phyloP scores from a whole-genome alignment of 176 grass and related monocot species.

The Ampelocalamus luodianensis region DNA sequence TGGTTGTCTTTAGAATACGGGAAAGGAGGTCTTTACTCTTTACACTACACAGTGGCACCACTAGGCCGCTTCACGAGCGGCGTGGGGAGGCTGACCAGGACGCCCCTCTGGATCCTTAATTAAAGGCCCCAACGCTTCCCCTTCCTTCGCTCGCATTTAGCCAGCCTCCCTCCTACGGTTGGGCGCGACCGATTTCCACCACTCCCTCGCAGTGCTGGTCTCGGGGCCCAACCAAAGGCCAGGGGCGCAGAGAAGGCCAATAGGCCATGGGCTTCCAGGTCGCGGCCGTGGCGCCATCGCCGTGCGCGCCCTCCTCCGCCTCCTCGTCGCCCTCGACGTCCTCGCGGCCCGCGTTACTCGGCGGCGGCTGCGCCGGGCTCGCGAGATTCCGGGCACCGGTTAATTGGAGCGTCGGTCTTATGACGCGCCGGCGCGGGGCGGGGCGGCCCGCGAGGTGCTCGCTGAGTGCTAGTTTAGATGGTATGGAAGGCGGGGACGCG shows the following conservation, averaged over 20 bases:
- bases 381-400: conserved; percentile 41
- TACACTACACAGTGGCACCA: not conserved
- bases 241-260: not conserved
- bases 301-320: conserved; percentile 31
- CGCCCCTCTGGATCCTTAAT: conserved; percentile 36
- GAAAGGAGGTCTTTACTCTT: not conserved
- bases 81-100: conserved; percentile 15
- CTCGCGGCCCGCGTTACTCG: conserved; percentile 45
- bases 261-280: conserved; percentile 47
- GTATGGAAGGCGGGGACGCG: conserved; percentile 53
- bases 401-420: not conserved
- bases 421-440: not conserved
- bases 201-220: conserved; percentile 30
- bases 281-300: conserved; percentile 40
- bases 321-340: conserved; percentile 48
- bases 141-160: conserved; percentile 21
- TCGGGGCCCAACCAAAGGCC: conserved; percentile 23
- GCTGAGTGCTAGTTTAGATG: conserved; percentile 52
- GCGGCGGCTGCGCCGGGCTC: conserved; percentile 30
- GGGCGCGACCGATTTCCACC: conserved; percentile 26
- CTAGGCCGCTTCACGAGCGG: conserved; percentile 38
- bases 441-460: conserved; percentile 32
- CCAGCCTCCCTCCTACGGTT: conserved; percentile 23
- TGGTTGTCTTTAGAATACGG: not conserved
- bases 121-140: conserved; percentile 29